Evolutionary conservation across 2,329 filamentous ascomycete genomes (phyloP).

Genomic region (Boeremia exigua): DNA sequence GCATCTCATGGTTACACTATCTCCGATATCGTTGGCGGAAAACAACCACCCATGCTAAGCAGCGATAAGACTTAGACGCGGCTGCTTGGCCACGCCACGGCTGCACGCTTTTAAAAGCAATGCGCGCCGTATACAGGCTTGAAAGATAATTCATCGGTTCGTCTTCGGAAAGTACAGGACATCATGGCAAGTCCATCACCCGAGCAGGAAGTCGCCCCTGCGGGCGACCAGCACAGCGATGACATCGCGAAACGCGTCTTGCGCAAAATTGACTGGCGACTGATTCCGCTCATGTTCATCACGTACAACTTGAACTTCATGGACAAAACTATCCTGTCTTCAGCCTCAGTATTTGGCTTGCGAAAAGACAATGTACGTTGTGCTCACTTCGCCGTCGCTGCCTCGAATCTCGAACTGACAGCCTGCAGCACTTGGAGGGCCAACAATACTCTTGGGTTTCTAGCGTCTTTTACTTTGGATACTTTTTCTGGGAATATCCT

Average conservation of each 20-base stretch:
- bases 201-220: neutral
- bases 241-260: constrained; percentile 49
- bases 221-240: constrained; percentile 4
- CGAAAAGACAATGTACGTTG: constrained; percentile 24
- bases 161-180: neutral
- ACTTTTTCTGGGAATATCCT: neutral
- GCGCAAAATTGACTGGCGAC: constrained; percentile 61
- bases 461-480: neutral
- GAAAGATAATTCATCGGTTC: neutral
- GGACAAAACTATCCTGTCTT: constrained; percentile 59
- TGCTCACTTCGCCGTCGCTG: too few relatives aligned
- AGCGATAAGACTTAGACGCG: constrained; percentile 16
- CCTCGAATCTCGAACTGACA: neutral
- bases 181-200: neutral
- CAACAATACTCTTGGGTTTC: constrained; percentile 6
- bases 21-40: constrained; percentile 17
- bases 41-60: neutral
- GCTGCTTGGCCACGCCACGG: constrained; percentile 11
- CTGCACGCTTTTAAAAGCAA: neutral
- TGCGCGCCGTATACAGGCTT: neutral
- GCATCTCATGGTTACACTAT: constrained; percentile 3
- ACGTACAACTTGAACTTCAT: constrained; percentile 68
- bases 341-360: constrained; percentile 64
- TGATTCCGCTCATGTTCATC: constrained; percentile 64
- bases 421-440: constrained; percentile 2